Evolutionary conservation across 129 eudicot species (phyloP).

Genomic region (Artemisia argyi): DNA sequence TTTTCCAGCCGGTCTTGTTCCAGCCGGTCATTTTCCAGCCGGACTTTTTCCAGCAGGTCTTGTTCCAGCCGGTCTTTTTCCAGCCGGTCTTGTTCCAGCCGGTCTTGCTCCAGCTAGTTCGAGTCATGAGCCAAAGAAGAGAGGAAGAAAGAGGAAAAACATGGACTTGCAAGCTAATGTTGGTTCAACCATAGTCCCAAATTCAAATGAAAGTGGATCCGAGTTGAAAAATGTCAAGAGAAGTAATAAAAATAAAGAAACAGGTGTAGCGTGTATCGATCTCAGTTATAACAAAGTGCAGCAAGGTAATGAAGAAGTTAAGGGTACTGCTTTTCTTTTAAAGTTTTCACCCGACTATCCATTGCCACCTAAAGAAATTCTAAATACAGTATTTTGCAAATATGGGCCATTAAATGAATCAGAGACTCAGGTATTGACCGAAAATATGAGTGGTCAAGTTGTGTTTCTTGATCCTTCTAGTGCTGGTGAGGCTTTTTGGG

Average conservation of each 20-base stretch:
- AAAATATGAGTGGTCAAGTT: slow-evolving; percentile 44
- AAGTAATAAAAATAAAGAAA: slow-evolving; percentile 34
- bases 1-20: not conserved
- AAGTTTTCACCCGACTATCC: slow-evolving; percentile 49
- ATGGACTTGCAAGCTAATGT: slow-evolving; percentile 22
- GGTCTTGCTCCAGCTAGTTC: slow-evolving; percentile 20
- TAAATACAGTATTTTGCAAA: slow-evolving; percentile 42
- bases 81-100: slow-evolving; percentile 27
- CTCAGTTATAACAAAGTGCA: slow-evolving; percentile 31
- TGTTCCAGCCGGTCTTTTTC: slow-evolving; percentile 12
- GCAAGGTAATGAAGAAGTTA: slow-evolving; percentile 34
- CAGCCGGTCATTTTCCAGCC: slow-evolving; percentile 18
- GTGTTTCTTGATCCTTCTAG: slow-evolving; percentile 43
- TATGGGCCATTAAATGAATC: slow-evolving; percentile 57
- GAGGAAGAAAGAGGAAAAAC: slow-evolving; percentile 53
- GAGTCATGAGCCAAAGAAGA: slow-evolving; percentile 36
- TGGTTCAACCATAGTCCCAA: slow-evolving; percentile 40
- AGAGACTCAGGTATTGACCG: slow-evolving; percentile 36
- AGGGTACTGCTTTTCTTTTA: slow-evolving; percentile 51
- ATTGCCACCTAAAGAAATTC: slow-evolving; percentile 49
- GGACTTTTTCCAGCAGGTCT: slow-evolving; percentile 28
- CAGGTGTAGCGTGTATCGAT: slow-evolving; percentile 35
- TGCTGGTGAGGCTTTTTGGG: slow-evolving; percentile 56
- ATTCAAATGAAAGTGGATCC: slow-evolving; percentile 43
- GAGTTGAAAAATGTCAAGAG: slow-evolving; percentile 30